A percentile compares a stretch with the other conserved stretches of the same genome.
phyloP scores from a whole-genome alignment of 345 rosid species.

The Dimocarpus longan region DNA sequence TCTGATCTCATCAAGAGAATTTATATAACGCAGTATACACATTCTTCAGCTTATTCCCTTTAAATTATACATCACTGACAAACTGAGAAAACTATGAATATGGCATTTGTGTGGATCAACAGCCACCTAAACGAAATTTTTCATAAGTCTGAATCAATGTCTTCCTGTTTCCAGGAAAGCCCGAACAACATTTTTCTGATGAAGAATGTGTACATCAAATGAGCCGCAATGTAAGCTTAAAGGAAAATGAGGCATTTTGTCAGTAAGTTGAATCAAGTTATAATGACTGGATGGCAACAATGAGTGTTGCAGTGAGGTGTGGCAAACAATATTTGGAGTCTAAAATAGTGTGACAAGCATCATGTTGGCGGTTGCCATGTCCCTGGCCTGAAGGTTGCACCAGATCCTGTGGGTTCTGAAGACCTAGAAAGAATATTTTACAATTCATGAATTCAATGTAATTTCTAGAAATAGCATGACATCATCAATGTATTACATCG shows the following conservation, averaged over 20 bases:
- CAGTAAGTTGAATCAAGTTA: not conserved
- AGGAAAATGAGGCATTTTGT: constrained; percentile 2
- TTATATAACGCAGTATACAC: not conserved
- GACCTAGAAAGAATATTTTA: constrained; percentile 46
- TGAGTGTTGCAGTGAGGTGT: not conserved
- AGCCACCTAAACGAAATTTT: not conserved
- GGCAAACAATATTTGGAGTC: not conserved
- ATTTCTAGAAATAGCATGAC: not conserved
- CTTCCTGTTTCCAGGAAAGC: not conserved
- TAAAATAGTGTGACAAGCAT: constrained; percentile 13
- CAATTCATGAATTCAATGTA: not conserved
- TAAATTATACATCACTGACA: not conserved
- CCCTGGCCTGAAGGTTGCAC: constrained; percentile 82
- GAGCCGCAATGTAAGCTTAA: not conserved
- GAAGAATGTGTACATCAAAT: constrained; percentile 16
- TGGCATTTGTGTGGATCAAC: not conserved
- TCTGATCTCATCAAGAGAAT: not conserved
- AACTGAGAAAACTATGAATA: not conserved
- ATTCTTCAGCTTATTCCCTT: not conserved
- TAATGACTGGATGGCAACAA: not conserved
- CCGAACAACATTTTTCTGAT: not conserved
- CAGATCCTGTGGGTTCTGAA: constrained; percentile 84
- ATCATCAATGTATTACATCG: not conserved
- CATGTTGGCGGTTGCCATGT: constrained; percentile 95
- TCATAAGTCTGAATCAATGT: not conserved